Percentiles rank a stretch among this genome's conserved stretches.
These are phyloP conservation scores for Funneliformis caledonium DNA, from an alignment of 371 early-diverging fungal species.

Conservation along the genomic window DNA sequence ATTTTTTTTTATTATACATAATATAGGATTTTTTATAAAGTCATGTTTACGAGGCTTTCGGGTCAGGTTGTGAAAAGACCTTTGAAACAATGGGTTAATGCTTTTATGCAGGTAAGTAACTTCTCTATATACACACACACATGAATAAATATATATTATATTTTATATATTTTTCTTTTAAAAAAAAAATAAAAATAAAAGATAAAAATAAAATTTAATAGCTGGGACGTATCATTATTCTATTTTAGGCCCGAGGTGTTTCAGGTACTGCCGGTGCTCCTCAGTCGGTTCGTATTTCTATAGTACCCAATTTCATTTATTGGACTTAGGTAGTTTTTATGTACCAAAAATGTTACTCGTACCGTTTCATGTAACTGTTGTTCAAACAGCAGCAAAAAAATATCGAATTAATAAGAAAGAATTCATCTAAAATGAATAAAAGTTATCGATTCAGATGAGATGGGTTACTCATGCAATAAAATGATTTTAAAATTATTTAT, in stretches of 20 bases:
- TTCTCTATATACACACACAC: background rate
- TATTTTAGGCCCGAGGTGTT: conserved; percentile 53
- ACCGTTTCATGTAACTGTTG: background rate
- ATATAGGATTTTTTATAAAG: background rate
- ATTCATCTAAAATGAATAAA: background rate
- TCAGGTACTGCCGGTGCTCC: conserved; percentile 54
- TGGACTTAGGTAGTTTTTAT: background rate
- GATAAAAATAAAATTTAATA: background rate
- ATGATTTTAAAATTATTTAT: background rate
- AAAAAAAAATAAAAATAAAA: background rate
- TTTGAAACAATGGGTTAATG: conserved; percentile 51
- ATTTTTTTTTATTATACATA: background rate
- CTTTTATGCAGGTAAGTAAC: conserved; percentile 48
- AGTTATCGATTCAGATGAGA: background rate
- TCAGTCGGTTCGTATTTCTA: conserved; percentile 29
- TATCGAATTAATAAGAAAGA: background rate
- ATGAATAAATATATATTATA: too few relatives aligned
- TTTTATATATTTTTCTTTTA: background rate
- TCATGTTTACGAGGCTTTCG: conserved; percentile 60
- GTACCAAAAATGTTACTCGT: background rate
- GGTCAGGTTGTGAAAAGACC: conserved; percentile 54
- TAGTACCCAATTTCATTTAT: background rate
- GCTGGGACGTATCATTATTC: background rate
- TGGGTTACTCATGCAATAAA: background rate
- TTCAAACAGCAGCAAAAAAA: background rate